Evolutionary conservation across 306 rosid genomes (phyloP).

Genomic region (Ceratonia siliqua): DNA sequence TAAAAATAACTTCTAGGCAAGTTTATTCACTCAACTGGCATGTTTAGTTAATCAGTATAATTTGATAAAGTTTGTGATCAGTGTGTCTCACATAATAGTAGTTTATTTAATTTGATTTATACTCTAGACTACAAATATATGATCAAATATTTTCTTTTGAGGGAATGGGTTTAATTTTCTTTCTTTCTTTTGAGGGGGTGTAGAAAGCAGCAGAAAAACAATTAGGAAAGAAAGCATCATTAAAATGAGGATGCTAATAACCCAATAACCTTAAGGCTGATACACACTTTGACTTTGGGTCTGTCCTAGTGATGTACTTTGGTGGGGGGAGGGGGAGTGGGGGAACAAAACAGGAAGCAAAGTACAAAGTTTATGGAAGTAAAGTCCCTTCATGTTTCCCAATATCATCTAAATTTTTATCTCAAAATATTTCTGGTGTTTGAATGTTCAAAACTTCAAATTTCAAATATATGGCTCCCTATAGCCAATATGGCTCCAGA

Average conservation of each 20-base stretch:
- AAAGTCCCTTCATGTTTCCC: neutral
- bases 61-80: neutral
- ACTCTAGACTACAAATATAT: too few species aligned
- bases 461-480: neutral
- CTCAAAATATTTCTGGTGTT: neutral
- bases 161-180: too few species aligned
- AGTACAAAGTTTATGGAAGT: neutral
- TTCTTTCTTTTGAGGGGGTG: too few species aligned
- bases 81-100: neutral
- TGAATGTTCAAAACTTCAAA: neutral
- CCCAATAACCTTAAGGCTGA: too few species aligned
- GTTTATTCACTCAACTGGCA: neutral
- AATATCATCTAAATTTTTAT: neutral
- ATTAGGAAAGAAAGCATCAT: too few species aligned
- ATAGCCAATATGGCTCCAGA: neutral
- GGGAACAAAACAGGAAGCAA: neutral
- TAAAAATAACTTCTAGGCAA: neutral
- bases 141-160: too few species aligned
- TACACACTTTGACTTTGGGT: neutral
- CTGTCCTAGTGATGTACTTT: too few species aligned
- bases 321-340: neutral
- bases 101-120: neutral
- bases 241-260: too few species aligned
- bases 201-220: too few species aligned
- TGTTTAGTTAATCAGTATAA: too few species aligned